These are phyloP conservation scores for Diplocarpon rosae DNA, from an alignment of 2,329 filamentous ascomycete species.

Conservation along the genomic window DNA sequence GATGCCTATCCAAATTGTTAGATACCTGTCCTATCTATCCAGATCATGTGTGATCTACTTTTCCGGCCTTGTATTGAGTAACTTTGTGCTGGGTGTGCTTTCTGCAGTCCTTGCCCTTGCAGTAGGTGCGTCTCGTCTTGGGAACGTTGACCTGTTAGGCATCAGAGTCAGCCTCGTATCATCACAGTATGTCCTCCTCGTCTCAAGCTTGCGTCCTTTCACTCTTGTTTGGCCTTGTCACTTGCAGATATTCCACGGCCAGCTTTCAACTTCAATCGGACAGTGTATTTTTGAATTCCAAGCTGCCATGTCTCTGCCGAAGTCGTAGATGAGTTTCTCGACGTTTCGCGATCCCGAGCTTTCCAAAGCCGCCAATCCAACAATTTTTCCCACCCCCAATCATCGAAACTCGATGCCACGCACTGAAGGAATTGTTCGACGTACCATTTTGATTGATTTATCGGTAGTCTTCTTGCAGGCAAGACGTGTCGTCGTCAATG, in stretches of 20 bases:
- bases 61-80: constrained; percentile 94
- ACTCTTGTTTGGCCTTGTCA: not conserved
- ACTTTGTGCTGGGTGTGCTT: constrained; percentile 90
- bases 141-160: constrained; percentile 75
- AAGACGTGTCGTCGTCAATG: constrained; percentile 11
- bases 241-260: not conserved
- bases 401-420: not conserved
- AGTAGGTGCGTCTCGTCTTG: constrained; percentile 95
- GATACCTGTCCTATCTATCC: constrained; percentile 1
- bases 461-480: constrained; percentile 14
- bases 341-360: constrained; percentile 1
- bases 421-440: constrained; percentile 8
- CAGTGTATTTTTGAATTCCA: not conserved
- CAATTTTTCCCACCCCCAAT: not conserved
- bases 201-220: not conserved
- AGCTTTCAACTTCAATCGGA: not conserved
- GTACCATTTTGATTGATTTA: constrained; percentile 21
- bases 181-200: not conserved
- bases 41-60: constrained; percentile 40
- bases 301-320: not conserved
- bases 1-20: constrained; percentile 47
- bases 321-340: not conserved
- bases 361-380: not conserved
- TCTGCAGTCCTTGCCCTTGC: constrained; percentile 90
- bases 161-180: constrained; percentile 15